Evolutionary conservation across 2,329 filamentous ascomycete genomes (phyloP).

Genomic region (Ceratocystis ficicola): DNA sequence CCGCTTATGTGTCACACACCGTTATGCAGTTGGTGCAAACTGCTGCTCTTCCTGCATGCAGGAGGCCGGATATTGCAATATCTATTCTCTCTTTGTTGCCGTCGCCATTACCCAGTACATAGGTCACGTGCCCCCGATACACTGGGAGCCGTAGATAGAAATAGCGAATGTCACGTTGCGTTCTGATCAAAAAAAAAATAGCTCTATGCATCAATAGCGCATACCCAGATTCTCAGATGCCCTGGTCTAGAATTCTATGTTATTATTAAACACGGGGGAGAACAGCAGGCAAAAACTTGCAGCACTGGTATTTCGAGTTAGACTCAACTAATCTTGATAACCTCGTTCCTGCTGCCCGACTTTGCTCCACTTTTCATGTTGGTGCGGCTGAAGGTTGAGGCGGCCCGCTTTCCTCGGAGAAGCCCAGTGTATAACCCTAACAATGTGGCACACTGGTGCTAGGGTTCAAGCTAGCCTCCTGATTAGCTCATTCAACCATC

Average conservation of each 20-base stretch:
- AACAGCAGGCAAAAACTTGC: not conserved
- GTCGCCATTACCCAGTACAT: too few species aligned
- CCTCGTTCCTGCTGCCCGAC: not conserved
- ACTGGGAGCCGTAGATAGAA: not conserved
- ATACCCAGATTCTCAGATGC: not conserved
- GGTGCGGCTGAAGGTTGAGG: not conserved
- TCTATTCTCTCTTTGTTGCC: too few species aligned
- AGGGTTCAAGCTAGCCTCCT: too few species aligned
- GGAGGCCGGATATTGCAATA: too few species aligned
- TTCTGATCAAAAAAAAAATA: not conserved
- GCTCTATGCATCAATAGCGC: not conserved
- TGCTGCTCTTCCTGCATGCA: too few species aligned
- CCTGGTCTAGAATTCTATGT: too few species aligned
- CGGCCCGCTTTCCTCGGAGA: not conserved
- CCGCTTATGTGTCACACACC: too few species aligned
- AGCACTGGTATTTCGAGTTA: not conserved
- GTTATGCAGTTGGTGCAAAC: too few species aligned
- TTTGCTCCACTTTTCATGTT: not conserved
- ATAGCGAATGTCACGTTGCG: conserved; percentile 2
- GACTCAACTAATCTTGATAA: conserved; percentile 3
- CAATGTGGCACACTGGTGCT: too few species aligned
- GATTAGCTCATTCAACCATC: too few species aligned
- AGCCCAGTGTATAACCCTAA: too few species aligned
- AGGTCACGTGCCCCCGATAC: not conserved
- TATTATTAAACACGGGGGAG: not conserved